phyloP scores from a whole-genome alignment of 441 rosid species.

The Pelargonium fulgidum region DNA sequence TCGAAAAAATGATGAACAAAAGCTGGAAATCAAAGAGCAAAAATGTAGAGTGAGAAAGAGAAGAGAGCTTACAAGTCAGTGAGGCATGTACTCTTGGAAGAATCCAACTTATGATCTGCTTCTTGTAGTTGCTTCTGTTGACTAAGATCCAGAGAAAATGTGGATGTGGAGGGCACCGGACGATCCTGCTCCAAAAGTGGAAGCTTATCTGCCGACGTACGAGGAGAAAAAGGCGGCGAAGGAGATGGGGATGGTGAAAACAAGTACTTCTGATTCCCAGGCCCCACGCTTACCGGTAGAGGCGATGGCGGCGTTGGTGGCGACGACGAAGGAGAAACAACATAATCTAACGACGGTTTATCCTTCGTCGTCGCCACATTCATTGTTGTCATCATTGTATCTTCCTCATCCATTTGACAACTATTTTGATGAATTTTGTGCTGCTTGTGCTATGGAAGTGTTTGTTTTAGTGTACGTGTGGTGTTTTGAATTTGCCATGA shows the following conservation, averaged over 20 bases:
- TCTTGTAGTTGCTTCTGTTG: not conserved
- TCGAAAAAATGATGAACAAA: not conserved
- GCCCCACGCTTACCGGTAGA: conserved; percentile 50
- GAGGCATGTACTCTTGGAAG: not conserved
- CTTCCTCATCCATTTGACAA: conserved; percentile 7
- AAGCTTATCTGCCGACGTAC: conserved; percentile 12
- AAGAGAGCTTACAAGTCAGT: not conserved
- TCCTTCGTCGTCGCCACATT: not conserved
- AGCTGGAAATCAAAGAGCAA: not conserved
- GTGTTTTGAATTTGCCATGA: not conserved
- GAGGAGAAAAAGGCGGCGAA: conserved; percentile 46
- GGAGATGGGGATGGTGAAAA: conserved; percentile 45
- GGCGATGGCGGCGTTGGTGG: conserved; percentile 68
- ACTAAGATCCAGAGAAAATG: conserved; percentile 41
- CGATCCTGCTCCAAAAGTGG: conserved; percentile 6
- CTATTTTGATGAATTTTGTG: not conserved
- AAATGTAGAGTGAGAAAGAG: not conserved
- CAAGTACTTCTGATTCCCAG: conserved; percentile 42
- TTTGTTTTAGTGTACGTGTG: not conserved
- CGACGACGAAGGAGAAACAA: conserved; percentile 34
- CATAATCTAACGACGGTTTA: conserved; percentile 9
- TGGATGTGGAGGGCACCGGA: conserved; percentile 12
- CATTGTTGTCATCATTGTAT: conserved; percentile 2
- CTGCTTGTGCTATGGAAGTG: too few species aligned
- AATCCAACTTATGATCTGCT: not conserved